A percentile compares a stretch with the other conserved stretches of the same genome.
These are phyloP conservation scores for Cladophialophora yegresii DNA, from an alignment of 2,329 filamentous ascomycete genomes.

Conservation along the genomic window DNA sequence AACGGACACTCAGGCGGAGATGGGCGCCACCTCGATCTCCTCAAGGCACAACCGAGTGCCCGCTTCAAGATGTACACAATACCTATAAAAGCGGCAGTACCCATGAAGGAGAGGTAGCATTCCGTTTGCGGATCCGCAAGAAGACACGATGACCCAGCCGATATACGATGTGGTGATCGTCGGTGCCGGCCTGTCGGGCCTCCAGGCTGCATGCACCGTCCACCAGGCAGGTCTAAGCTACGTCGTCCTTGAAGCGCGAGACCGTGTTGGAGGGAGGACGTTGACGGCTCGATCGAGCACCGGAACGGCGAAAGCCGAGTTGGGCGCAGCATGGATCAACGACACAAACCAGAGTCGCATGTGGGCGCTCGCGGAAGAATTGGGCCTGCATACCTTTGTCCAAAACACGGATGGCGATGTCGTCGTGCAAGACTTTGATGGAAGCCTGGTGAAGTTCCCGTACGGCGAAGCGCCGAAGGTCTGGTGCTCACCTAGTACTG, in stretches of 20 bases:
- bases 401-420: conserved; percentile 41
- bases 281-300: conserved; percentile 41
- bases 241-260: conserved; percentile 54
- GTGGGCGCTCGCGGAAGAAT: conserved; percentile 38
- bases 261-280: conserved; percentile 57
- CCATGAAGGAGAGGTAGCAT: not conserved
- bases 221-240: conserved; percentile 44
- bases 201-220: conserved; percentile 44
- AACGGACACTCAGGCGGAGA: not conserved
- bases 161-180: conserved; percentile 42
- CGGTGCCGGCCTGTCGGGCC: conserved; percentile 51
- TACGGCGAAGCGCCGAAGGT: conserved; percentile 40
- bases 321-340: conserved; percentile 46
- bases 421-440: conserved; percentile 39
- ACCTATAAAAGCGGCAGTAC: not conserved
- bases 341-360: conserved; percentile 44
- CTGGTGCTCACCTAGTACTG: not conserved
- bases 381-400: conserved; percentile 39
- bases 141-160: not conserved
- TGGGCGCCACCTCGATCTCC: not conserved
- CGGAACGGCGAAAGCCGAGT: conserved; percentile 41
- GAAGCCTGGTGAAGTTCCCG: conserved; percentile 39
- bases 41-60: not conserved
- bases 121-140: not conserved
- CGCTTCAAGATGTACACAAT: not conserved